Evolutionary conservation across 1,139 yeast genomes (phyloP).

Genomic region (Zhuliangozyma blackwelliae): DNA sequence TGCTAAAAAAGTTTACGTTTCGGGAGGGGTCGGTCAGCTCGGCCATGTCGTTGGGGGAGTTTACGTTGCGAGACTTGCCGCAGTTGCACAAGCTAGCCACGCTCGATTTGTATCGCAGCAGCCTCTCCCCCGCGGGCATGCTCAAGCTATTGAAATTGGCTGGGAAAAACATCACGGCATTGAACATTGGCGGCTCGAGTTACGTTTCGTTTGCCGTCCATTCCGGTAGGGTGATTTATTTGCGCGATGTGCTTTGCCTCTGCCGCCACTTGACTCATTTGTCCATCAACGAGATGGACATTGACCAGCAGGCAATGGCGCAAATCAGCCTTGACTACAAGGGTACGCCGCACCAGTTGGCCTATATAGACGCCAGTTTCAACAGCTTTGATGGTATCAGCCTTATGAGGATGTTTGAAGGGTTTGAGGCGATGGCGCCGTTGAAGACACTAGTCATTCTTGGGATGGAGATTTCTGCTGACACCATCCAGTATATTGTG

Average conservation of each 20-base stretch:
- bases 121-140: constrained; percentile 30
- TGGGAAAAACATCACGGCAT: constrained; percentile 11
- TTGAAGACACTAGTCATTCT: constrained; percentile 26
- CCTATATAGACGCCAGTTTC: constrained; percentile 33
- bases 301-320: constrained; percentile 34
- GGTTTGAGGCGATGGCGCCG: neutral
- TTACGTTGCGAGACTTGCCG: constrained; percentile 19
- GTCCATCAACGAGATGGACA: constrained; percentile 32
- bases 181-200: constrained; percentile 32
- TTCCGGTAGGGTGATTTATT: constrained; percentile 12
- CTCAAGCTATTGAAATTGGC: constrained; percentile 23
- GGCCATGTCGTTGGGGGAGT: constrained; percentile 22
- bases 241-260: constrained; percentile 19
- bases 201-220: constrained; percentile 22
- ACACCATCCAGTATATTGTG: constrained; percentile 23
- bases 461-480: constrained; percentile 32
- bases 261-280: constrained; percentile 24
- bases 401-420: constrained; percentile 27
- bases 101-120: constrained; percentile 34
- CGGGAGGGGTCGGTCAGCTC: constrained; percentile 21
- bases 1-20: constrained; percentile 23
- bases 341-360: constrained; percentile 11
- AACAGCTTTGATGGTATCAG: constrained; percentile 39
- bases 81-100: constrained; percentile 16
- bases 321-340: constrained; percentile 24